phyloP scores from a whole-genome alignment of 2,329 filamentous ascomycete genomes.

The Zarea fungicola region DNA sequence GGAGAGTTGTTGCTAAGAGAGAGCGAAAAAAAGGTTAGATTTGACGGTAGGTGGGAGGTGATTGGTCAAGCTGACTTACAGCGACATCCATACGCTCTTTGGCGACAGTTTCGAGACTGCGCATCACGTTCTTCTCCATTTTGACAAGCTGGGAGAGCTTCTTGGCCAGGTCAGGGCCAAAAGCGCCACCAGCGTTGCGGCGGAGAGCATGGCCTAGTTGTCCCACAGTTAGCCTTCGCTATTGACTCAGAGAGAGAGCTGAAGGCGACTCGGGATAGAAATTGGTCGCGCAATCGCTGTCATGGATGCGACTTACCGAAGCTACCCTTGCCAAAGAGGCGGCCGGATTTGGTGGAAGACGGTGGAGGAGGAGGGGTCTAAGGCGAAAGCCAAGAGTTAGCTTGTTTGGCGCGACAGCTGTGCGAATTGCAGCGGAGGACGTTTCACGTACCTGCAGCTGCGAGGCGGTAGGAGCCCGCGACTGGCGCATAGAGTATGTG shows the following conservation, averaged over 20 bases:
- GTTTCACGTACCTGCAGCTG: slow-evolving; percentile 50
- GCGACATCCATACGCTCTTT: slow-evolving; percentile 98
- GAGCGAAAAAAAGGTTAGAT: slow-evolving; percentile 17
- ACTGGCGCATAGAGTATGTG: slow-evolving; percentile 98
- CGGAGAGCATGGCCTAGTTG: slow-evolving; percentile 60
- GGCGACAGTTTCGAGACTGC: slow-evolving; percentile 90
- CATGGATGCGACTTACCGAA: slow-evolving; percentile 61
- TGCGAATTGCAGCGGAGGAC: neutral
- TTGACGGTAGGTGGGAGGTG: neutral
- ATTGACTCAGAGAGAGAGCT: neutral
- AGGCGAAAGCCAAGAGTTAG: slow-evolving; percentile 20
- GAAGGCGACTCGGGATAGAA: neutral
- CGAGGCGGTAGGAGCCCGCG: slow-evolving; percentile 90
- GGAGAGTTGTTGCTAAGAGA: slow-evolving; percentile 94
- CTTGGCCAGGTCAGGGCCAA: slow-evolving; percentile 84
- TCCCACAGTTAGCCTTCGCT: neutral
- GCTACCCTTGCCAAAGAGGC: slow-evolving; percentile 81
- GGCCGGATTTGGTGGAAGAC: slow-evolving; percentile 84
- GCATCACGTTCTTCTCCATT: slow-evolving; percentile 99
- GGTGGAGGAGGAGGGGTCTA: slow-evolving; percentile 92
- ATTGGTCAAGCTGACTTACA: slow-evolving; percentile 51
- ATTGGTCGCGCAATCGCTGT: neutral
- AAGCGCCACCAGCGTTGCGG: slow-evolving; percentile 69
- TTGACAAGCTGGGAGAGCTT: slow-evolving; percentile 97
- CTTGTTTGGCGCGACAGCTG: slow-evolving; percentile 6